phyloP scores from a whole-genome alignment of 202 grass and related monocot species.

The Cymbopogon flexuosus region DNA sequence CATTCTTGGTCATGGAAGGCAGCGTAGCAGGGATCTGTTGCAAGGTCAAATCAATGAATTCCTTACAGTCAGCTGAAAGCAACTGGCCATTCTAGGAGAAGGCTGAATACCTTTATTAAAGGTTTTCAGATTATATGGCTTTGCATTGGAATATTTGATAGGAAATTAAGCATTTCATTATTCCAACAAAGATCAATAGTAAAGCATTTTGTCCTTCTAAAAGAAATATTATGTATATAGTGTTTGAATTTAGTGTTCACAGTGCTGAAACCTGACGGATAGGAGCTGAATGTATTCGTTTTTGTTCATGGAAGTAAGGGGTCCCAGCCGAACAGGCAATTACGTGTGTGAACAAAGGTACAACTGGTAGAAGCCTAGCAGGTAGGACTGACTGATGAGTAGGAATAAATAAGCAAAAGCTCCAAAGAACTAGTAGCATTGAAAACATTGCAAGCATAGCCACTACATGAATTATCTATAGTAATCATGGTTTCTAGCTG shows the following conservation, averaged over 20 bases:
- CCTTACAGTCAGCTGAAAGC: slow-evolving; percentile 28
- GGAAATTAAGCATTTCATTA: not conserved
- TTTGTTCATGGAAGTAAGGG: not conserved
- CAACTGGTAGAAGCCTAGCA: not conserved
- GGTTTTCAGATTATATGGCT: not conserved
- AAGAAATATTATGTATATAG: not conserved
- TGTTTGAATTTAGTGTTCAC: not conserved
- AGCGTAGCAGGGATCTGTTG: slow-evolving; percentile 77
- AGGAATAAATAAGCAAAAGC: slow-evolving; percentile 8
- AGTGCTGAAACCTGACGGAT: not conserved
- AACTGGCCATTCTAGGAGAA: slow-evolving; percentile 33
- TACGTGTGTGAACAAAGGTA: slow-evolving; percentile 16
- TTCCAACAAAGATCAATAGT: not conserved
- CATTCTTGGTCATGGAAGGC: slow-evolving; percentile 93
- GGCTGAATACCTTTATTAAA: slow-evolving; percentile 11
- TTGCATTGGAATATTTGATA: slow-evolving; percentile 2
- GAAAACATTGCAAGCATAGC: not conserved
- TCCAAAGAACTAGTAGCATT: not conserved
- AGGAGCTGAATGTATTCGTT: slow-evolving; percentile 25
- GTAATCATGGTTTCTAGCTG: slow-evolving; percentile 19
- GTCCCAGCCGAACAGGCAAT: slow-evolving; percentile 16
- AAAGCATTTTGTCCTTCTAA: not conserved
- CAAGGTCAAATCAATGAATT: slow-evolving; percentile 36
- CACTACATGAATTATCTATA: not conserved
- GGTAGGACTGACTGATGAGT: not conserved